phyloP scores from a whole-genome alignment of 1,284 basidiomycete genomes.

The Tilletiopsis washingtonensis region DNA sequence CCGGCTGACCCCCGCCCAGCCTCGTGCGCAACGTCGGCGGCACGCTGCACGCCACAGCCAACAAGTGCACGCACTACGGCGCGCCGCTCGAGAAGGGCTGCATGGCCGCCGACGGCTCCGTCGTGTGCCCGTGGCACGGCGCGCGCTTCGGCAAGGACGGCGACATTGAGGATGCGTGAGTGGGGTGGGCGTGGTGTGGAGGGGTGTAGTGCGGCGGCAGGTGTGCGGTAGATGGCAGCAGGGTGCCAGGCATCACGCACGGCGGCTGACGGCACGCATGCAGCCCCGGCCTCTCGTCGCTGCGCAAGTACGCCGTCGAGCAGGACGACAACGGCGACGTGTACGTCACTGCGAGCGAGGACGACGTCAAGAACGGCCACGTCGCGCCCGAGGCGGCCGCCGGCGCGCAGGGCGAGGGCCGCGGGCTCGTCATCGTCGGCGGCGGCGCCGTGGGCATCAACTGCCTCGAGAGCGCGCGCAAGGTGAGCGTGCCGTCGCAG shows the following conservation, averaged over 20 bases:
- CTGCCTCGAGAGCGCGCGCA: conserved; percentile 71
- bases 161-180: conserved; percentile 64
- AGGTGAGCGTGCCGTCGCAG: conserved; percentile 52
- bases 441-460: conserved; percentile 76
- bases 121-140: conserved; percentile 82
- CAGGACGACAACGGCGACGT: conserved; percentile 63
- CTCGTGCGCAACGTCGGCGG: conserved; percentile 69
- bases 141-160: conserved; percentile 68
- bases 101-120: conserved; percentile 66
- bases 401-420: conserved; percentile 42
- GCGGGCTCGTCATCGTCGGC: conserved; percentile 72
- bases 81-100: conserved; percentile 73
- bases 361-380: conserved; percentile 47
- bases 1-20: conserved; percentile 38
- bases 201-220: no score
- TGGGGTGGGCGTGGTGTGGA: not conserved
- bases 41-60: conserved; percentile 62
- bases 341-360: conserved; percentile 64
- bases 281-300: conserved; percentile 67
- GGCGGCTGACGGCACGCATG: not conserved
- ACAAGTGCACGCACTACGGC: conserved; percentile 82
- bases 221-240: no score
- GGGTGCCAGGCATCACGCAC: no score
- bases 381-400: not conserved
- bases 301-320: conserved; percentile 69